These are phyloP conservation scores for Paramecium pentaurelia DNA, from an alignment of 73 alveolate species.

Conservation along the genomic window DNA sequence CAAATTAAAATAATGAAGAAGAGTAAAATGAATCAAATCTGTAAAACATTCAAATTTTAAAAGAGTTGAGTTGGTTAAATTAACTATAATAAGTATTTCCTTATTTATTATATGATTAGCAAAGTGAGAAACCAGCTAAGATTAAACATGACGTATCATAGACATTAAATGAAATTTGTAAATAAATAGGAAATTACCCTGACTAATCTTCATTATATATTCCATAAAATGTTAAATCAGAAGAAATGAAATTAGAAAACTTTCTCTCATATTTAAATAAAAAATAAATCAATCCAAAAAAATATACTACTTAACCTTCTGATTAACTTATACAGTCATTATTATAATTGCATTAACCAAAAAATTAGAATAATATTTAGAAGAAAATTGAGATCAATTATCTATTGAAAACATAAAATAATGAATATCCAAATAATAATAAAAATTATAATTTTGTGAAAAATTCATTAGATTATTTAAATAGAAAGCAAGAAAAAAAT, in stretches of 20 bases:
- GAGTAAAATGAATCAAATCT: neutral
- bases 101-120: neutral
- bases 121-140: neutral
- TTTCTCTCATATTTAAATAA: neutral
- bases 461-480: neutral
- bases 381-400: neutral
- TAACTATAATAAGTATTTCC: neutral
- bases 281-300: neutral
- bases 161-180: neutral
- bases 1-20: neutral
- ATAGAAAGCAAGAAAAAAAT: neutral
- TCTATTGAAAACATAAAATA: neutral
- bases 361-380: neutral
- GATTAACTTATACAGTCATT: neutral
- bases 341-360: neutral
- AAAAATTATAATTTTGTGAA: neutral
- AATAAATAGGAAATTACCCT: neutral
- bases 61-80: neutral
- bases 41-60: neutral
- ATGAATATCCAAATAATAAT: neutral
- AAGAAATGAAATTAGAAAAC: neutral
- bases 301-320: neutral
- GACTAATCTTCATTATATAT: neutral
- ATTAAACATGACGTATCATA: neutral
- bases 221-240: neutral